Evolutionary conservation across 208 protist genomes (phyloP).

Genomic region (Leishmania martiniquensis): DNA sequence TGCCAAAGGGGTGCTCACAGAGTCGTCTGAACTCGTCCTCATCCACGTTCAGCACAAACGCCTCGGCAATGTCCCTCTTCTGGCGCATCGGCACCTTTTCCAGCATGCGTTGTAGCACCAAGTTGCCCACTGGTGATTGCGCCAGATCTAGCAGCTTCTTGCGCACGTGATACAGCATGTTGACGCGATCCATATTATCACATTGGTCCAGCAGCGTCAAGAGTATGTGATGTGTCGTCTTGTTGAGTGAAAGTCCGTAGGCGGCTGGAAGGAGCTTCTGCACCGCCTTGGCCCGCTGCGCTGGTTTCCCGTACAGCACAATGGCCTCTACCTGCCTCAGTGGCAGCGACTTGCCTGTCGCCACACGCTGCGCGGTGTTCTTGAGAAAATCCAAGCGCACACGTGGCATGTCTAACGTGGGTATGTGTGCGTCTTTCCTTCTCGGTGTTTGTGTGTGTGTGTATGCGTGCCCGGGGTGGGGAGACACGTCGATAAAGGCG

Average conservation of each 20-base stretch:
- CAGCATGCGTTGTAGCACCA: conserved; percentile 79
- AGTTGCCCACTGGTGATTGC: conserved; percentile 77
- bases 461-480: too few species aligned
- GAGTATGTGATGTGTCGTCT: conserved; percentile 79
- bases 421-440: neutral
- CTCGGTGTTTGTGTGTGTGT: too few species aligned
- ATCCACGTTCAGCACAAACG: conserved; percentile 80
- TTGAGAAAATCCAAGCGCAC: conserved; percentile 90
- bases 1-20: conserved; percentile 86
- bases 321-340: conserved; percentile 90
- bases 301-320: conserved; percentile 80
- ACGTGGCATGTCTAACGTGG: conserved; percentile 39
- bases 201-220: conserved; percentile 72
- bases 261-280: conserved; percentile 73
- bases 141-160: conserved; percentile 77
- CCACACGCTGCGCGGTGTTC: conserved; percentile 83
- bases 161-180: conserved; percentile 84
- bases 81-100: conserved; percentile 76
- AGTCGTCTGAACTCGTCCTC: conserved; percentile 73
- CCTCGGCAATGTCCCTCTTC: conserved; percentile 83
- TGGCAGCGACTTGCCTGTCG: conserved; percentile 80
- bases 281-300: conserved; percentile 84
- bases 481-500: neutral
- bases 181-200: conserved; percentile 77
- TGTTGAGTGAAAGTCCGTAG: conserved; percentile 79